A percentile compares a stretch with the other conserved stretches of the same genome.
These are phyloP conservation scores for Hamamelis virginiana DNA, from an alignment of 164 flowering plant genomes.

Conservation along the genomic window DNA sequence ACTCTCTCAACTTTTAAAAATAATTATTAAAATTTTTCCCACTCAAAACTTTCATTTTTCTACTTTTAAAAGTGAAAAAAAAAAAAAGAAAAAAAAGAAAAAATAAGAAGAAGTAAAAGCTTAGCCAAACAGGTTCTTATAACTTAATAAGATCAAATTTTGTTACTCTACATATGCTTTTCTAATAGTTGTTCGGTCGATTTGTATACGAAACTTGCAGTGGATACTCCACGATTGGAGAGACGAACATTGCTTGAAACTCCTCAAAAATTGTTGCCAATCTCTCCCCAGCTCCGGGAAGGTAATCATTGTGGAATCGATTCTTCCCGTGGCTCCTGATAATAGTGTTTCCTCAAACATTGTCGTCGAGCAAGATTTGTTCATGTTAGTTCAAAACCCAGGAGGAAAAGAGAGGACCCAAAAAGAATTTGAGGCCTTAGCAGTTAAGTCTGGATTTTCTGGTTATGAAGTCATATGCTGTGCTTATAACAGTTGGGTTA, in stretches of 20 bases:
- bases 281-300: conserved; percentile 29
- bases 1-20: no score
- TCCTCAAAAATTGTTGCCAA: conserved; percentile 29
- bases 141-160: no score
- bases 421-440: conserved; percentile 24
- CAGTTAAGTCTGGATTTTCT: conserved; percentile 24
- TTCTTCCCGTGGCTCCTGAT: conserved; percentile 23
- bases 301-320: conserved; percentile 28
- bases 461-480: conserved; percentile 15
- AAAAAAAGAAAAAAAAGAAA: no score
- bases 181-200: no score
- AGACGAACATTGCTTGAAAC: conserved; percentile 31
- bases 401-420: conserved; percentile 36
- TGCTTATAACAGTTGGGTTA: conserved; percentile 28
- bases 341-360: conserved; percentile 8
- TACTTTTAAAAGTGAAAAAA: no score
- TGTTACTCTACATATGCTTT: no score
- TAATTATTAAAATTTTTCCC: no score
- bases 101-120: no score
- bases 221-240: conserved; percentile 29
- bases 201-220: conserved; percentile 8
- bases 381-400: conserved; percentile 23
- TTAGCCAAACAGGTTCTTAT: no score
- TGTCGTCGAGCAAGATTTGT: conserved; percentile 20
- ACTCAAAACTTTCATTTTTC: no score